Evolutionary conservation across 768 basidiomycete genomes (phyloP), one percentile per base, ranked within the genome.

Genomic region (Trametes elegans): DNA sequence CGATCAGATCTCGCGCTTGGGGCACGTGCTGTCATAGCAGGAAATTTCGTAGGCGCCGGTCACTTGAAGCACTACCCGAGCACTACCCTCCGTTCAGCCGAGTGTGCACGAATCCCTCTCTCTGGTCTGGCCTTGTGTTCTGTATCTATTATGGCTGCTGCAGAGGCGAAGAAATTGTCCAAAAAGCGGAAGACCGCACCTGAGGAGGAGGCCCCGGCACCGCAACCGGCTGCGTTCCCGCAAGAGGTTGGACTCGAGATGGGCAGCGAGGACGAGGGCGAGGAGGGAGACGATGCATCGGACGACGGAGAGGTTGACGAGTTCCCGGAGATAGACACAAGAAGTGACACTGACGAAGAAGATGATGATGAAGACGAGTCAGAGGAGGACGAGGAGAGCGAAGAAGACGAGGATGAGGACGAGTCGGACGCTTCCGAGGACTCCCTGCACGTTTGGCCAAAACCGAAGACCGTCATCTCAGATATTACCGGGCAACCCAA

Each of bases 401-500:
- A 68, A 6, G 70, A 69, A 13, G 73, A 73, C 19, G 64, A 68
- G 19, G 71, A 65, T 23, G 71, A 70, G n/a, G 70, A 70, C 4
- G 74, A 69, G 24, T 69, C 71, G 8, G 66, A 71, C 46, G 68
- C 70, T 26, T 62, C 62, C 31, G 69, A 61, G 54, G 72, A 79
- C 41, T 79, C 81, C 62, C 67, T 84, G 57, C 80, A 80, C 57
- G 70, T 78, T 59, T 80, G 75, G 62, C 88, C 87, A 23, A 81
- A 79, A 68, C 71, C 84, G 39, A 88, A 85, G 70, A 83, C 79
- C 24, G 71, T 92, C 32, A 76, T 85, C 49, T 93, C 91, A 35
- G 75, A 84, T 53, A 87, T 94, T 59, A 95, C 93, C 55, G 88
- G 90, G n/a, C 83, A 85, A 58, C 84, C 79, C 53, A 93, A 91